Evolutionary conservation across 257 asterid species (phyloP).

Genomic region (Solanum tarapatanum): DNA sequence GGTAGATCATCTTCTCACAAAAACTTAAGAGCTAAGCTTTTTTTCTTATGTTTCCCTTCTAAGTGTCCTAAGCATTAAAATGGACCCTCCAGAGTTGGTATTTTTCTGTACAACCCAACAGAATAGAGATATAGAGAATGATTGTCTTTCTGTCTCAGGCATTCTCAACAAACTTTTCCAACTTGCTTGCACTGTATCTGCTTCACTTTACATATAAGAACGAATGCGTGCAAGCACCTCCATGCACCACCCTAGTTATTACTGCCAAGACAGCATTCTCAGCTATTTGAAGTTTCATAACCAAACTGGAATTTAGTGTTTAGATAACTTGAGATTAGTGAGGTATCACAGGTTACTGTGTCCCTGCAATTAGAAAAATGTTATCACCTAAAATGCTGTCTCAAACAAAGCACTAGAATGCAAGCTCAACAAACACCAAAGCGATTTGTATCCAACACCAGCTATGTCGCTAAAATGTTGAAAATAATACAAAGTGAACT

Average conservation of each 20-base stretch:
- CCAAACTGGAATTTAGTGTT: background rate
- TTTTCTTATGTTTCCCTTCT: background rate
- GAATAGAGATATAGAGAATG: background rate
- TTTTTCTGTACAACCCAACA: background rate
- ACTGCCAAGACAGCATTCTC: background rate
- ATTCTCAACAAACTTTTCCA: background rate
- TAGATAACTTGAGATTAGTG: background rate
- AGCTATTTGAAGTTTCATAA: background rate
- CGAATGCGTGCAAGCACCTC: background rate
- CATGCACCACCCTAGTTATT: background rate
- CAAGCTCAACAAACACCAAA: background rate
- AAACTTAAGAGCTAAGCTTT: background rate
- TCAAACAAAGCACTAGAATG: background rate
- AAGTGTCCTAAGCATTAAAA: background rate
- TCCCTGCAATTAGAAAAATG: background rate
- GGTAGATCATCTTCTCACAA: background rate
- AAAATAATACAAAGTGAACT: background rate
- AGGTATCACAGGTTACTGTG: background rate
- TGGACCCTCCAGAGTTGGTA: background rate
- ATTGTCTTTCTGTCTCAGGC: background rate
- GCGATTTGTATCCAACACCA: background rate
- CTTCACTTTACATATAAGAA: background rate
- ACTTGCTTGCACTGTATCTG: background rate
- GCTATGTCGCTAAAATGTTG: background rate
- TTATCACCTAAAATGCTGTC: background rate